Evolutionary conservation across 768 basidiomycete species (phyloP).

Genomic region (Cystobasidium onofrii): DNA sequence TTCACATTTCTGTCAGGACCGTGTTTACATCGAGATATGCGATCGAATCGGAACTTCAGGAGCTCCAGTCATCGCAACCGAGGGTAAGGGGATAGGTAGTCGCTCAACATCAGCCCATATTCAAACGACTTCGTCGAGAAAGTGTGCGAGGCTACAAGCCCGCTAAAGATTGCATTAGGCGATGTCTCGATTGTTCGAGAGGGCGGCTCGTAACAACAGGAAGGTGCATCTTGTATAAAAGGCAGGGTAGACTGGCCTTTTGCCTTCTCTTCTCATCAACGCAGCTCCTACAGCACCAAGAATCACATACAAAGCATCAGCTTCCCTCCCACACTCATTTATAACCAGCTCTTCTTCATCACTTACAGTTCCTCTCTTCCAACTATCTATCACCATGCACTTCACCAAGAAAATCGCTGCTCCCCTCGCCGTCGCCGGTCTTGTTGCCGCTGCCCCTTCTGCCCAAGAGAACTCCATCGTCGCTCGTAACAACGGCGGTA

Average conservation of each 20-base stretch:
- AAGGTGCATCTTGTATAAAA: not conserved
- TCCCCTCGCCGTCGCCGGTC: constrained; percentile 31
- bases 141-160: not conserved
- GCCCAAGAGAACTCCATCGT: constrained; percentile 11
- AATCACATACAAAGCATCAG: not conserved
- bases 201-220: not conserved
- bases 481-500: constrained; percentile 30
- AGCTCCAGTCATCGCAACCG: not conserved
- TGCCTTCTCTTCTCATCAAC: not conserved
- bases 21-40: not conserved
- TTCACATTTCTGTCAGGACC: not conserved
- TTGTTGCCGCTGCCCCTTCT: constrained; percentile 24
- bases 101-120: not conserved
- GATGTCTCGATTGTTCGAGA: not conserved
- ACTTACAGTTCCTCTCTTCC: not conserved
- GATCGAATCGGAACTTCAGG: not conserved
- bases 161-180: not conserved
- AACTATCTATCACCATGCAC: constrained; percentile 26
- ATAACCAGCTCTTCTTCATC: not conserved
- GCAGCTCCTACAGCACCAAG: not conserved
- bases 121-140: no score
- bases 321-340: not conserved
- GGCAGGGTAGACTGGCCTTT: not conserved
- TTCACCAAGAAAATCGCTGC: constrained; percentile 31
- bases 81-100: not conserved